Conservation (phyloP, 345 rosid genomes). For the Carallia pectinifolia region DNA sequence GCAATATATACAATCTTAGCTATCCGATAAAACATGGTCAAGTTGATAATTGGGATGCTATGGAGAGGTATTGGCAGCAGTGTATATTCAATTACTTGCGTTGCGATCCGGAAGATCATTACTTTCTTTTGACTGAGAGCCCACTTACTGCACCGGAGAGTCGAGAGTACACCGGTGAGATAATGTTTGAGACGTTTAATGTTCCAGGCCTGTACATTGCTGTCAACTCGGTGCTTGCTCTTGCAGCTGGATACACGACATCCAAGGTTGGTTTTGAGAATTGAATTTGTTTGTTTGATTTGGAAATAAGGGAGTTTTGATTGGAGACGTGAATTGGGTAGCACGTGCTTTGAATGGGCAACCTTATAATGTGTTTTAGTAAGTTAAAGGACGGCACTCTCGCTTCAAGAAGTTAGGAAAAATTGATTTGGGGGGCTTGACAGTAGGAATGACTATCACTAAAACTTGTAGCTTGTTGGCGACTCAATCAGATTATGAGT, state of each 20-base stretch:
- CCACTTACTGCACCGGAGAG: conserved; percentile 97
- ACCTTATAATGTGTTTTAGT: neutral
- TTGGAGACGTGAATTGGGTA: neutral
- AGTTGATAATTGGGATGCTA: conserved; percentile 95
- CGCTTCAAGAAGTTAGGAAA: neutral
- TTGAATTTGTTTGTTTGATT: neutral
- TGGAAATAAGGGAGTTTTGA: neutral
- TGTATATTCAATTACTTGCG: conserved; percentile 86
- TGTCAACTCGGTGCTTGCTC: conserved; percentile 94
- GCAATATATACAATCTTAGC: conserved; percentile 68
- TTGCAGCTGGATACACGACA: conserved; percentile 95
- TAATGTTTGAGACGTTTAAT: conserved; percentile 93
- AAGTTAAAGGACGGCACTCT: neutral
- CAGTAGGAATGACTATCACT: neutral
- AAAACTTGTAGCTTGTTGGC: too few species aligned
- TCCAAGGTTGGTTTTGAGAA: conserved; percentile 60
- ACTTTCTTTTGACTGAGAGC: conserved; percentile 91
- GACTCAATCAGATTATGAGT: too few species aligned
- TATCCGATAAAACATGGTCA: conserved; percentile 89
- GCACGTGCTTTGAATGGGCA: neutral
- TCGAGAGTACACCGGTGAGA: conserved; percentile 92
- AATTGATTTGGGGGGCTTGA: neutral
- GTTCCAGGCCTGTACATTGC: conserved; percentile 94
- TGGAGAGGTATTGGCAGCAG: conserved; percentile 99
- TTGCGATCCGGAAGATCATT: conserved; percentile 98